phyloP scores from a whole-genome alignment of 495 filamentous ascomycete genomes.

The Trichoderma reesei region DNA sequence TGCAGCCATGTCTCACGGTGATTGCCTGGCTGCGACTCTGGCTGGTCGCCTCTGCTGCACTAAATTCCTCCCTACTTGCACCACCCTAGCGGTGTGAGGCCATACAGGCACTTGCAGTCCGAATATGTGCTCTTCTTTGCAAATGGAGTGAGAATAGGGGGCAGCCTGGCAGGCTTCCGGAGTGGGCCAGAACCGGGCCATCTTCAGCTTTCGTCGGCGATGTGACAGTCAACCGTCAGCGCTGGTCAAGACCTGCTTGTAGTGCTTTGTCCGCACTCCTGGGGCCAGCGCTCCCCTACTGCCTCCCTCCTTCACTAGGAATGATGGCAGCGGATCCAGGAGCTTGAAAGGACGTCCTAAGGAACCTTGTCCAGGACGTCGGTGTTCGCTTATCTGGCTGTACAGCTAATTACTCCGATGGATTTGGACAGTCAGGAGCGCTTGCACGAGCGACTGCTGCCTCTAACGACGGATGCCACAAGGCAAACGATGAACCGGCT shows the following conservation, averaged over 20 bases:
- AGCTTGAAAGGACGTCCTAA: background rate
- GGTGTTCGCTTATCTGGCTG: slow-evolving; percentile 5
- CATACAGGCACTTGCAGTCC: slow-evolving; percentile 1
- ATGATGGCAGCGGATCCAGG: background rate
- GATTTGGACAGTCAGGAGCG: background rate
- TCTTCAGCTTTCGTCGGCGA: background rate
- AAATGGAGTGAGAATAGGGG: background rate
- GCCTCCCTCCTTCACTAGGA: background rate
- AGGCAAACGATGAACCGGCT: background rate
- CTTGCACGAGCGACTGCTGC: background rate
- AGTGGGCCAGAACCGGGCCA: slow-evolving; percentile 4
- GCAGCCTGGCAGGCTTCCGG: background rate
- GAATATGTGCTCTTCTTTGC: background rate
- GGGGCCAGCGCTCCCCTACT: too few relatives aligned
- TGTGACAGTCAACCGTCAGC: background rate
- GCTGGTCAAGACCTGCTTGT: background rate
- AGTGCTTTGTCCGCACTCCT: background rate
- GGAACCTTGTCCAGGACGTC: background rate
- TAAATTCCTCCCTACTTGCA: background rate
- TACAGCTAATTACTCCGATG: slow-evolving; percentile 6
- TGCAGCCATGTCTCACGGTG: slow-evolving; percentile 5
- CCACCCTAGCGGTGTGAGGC: background rate
- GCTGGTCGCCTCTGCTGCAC: background rate
- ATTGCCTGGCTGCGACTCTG: background rate
- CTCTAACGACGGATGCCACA: background rate